phyloP scores from a whole-genome alignment of 306 rosid genomes.

The Prunus kanzakura region DNA sequence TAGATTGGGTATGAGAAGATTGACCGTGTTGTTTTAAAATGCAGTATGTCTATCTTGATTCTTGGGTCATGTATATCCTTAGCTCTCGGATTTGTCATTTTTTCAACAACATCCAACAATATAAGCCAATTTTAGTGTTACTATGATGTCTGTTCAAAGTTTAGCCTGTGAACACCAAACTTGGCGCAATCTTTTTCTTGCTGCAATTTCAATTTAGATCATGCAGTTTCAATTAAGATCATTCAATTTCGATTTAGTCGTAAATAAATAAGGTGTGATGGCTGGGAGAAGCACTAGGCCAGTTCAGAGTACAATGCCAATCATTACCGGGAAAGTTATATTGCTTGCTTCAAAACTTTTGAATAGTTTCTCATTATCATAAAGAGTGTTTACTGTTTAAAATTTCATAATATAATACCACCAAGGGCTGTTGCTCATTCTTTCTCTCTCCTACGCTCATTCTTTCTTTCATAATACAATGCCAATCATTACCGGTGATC shows the following conservation, averaged over 20 bases:
- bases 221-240: neutral
- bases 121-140: neutral
- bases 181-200: neutral
- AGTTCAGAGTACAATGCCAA: too few species aligned
- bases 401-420: too few species aligned
- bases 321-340: too few species aligned
- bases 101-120: neutral
- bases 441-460: too few species aligned
- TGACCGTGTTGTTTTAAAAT: neutral
- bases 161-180: neutral
- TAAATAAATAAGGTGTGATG: neutral
- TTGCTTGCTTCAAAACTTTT: too few species aligned
- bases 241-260: neutral
- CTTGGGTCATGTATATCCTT: neutral
- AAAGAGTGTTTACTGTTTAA: too few species aligned
- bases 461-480: too few species aligned
- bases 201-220: neutral
- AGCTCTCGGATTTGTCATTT: neutral
- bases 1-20: neutral
- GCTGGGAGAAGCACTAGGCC: neutral
- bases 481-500: too few species aligned
- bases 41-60: neutral
- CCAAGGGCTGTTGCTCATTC: too few species aligned
- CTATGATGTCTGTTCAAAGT: neutral
- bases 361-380: too few species aligned